Conservation (phyloP, 441 rosid species). For the Gossypium schwendimanii region DNA sequence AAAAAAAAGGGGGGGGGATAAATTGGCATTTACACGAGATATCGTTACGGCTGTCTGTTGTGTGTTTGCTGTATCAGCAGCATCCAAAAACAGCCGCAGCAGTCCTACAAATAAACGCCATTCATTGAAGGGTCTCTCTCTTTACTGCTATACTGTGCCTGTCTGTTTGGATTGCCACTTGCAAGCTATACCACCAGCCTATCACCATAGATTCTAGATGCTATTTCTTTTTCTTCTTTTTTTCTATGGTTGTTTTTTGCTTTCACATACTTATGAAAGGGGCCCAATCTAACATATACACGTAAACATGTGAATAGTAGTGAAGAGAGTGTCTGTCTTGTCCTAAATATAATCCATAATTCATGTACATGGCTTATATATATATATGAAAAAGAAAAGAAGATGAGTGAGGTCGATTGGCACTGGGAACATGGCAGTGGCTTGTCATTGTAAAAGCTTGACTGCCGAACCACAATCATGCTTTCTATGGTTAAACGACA, state of each 20-base stretch:
- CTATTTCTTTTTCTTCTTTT: neutral
- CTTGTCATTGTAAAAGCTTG: constrained; percentile 18
- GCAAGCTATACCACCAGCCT: neutral
- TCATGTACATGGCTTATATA: too few relatives aligned
- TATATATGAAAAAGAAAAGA: neutral
- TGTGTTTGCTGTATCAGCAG: neutral
- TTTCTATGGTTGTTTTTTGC: neutral
- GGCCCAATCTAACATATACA: constrained; percentile 2
- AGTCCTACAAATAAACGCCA: neutral
- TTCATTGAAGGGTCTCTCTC: neutral
- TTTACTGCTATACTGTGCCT: neutral
- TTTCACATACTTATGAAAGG: neutral
- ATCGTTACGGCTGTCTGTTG: constrained; percentile 22
- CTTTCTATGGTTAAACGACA: neutral
- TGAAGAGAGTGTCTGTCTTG: neutral
- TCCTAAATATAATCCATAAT: neutral
- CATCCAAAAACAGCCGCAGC: neutral
- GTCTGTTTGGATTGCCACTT: neutral
- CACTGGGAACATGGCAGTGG: constrained; percentile 7
- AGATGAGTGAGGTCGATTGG: neutral
- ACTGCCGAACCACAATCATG: constrained; percentile 14
- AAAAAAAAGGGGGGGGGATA: neutral
- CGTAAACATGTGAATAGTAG: neutral
- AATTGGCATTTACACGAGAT: neutral
- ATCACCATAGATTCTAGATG: constrained; percentile 1